Conservation (phyloP, 2,329 filamentous ascomycete genomes). For the Capronia epimyces region DNA sequence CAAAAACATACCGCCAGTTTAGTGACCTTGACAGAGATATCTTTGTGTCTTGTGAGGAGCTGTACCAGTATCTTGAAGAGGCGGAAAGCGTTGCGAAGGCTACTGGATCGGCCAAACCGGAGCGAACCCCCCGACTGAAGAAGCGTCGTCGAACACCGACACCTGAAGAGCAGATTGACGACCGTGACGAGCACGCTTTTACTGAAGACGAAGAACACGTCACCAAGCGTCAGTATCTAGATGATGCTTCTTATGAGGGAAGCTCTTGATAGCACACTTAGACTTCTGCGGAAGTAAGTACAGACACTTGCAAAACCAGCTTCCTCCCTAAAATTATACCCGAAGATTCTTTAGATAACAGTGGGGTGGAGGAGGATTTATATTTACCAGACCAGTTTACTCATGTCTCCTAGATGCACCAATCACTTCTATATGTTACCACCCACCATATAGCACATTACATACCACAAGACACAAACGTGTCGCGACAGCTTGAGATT, state of each 20-base stretch:
- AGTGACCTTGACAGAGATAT: slow-evolving; percentile 15
- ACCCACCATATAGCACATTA: too few species aligned
- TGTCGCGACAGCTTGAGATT: too few species aligned
- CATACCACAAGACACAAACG: too few species aligned
- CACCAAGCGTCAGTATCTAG: slow-evolving; percentile 7
- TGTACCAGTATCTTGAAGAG: slow-evolving; percentile 18
- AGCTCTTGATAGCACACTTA: too few species aligned
- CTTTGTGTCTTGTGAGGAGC: slow-evolving; percentile 13
- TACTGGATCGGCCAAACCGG: slow-evolving; percentile 1
- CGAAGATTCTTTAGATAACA: too few species aligned
- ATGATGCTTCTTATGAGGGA: slow-evolving; percentile 9
- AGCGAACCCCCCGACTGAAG: slow-evolving; percentile 5
- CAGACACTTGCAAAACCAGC: too few species aligned
- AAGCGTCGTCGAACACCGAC: slow-evolving; percentile 16
- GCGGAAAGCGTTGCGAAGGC: slow-evolving; percentile 13
- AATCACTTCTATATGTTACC: too few species aligned
- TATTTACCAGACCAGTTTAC: too few species aligned
- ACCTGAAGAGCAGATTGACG: slow-evolving; percentile 14
- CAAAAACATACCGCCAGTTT: slow-evolving; percentile 19
- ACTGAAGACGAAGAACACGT: slow-evolving; percentile 15
- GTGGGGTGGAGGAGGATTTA: too few species aligned
- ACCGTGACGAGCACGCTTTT: slow-evolving; percentile 9
- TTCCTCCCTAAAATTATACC: too few species aligned
- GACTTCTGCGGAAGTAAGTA: too few species aligned
- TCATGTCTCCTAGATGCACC: too few species aligned